Percentiles rank a stretch among this genome's conserved stretches.
Evolutionary conservation across 2,329 filamentous ascomycete genomes (phyloP).

Genomic region (Diaporthe amygdali): DNA sequence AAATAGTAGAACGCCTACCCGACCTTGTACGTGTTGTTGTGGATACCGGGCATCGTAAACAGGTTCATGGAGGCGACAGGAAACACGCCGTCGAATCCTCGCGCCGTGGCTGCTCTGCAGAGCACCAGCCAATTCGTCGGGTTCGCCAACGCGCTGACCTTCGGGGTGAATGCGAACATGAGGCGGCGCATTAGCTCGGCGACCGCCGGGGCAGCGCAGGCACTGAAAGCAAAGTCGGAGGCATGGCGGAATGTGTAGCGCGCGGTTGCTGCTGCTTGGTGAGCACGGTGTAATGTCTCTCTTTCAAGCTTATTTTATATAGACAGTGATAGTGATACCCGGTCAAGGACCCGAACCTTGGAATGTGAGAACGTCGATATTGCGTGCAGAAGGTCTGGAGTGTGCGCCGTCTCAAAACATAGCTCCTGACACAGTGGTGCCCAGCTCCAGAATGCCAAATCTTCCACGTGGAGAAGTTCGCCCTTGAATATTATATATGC

Average conservation of each 20-base stretch:
- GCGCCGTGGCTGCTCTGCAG: background rate
- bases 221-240: background rate
- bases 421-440: too few relatives aligned
- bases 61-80: constrained; percentile 7
- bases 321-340: background rate
- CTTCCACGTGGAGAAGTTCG: too few relatives aligned
- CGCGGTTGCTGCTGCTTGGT: background rate
- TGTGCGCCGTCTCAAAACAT: too few relatives aligned
- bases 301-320: background rate
- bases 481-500: too few relatives aligned
- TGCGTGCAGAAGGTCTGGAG: too few relatives aligned
- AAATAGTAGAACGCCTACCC: background rate
- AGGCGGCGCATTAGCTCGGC: background rate
- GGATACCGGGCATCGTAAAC: constrained; percentile 11
- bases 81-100: background rate
- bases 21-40: background rate
- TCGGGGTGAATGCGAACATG: constrained; percentile 2
- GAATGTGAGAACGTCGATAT: too few relatives aligned
- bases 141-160: constrained; percentile 13
- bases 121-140: constrained; percentile 13
- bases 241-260: background rate
- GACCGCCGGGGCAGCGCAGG: background rate
- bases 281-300: background rate
- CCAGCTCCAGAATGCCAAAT: background rate
- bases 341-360: background rate